Evolutionary conservation across 1,284 basidiomycete species (phyloP).

Genomic region (Melampsora larici-populina): DNA sequence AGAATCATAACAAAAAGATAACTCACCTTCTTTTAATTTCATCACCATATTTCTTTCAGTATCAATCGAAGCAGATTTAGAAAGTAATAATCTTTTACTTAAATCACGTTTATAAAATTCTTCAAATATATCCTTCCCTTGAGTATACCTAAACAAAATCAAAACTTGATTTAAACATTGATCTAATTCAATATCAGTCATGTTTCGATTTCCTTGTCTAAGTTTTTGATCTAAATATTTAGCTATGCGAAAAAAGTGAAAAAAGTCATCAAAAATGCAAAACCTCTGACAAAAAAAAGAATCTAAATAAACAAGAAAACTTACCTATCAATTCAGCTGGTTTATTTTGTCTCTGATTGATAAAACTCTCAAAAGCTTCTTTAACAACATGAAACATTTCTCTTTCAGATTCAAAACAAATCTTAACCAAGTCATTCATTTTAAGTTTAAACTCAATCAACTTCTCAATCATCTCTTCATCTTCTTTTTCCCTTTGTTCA

Average conservation of each 20-base stretch:
- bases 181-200: slow-evolving; percentile 69
- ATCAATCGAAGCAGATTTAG: slow-evolving; percentile 82
- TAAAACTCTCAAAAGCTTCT: slow-evolving; percentile 75
- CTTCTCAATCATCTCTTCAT: slow-evolving; percentile 17
- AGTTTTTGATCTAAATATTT: slow-evolving; percentile 82
- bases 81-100: slow-evolving; percentile 80
- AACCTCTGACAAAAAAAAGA: background rate
- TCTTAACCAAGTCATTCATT: slow-evolving; percentile 12
- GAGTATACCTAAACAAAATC: slow-evolving; percentile 78
- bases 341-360: slow-evolving; percentile 76
- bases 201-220: slow-evolving; percentile 74
- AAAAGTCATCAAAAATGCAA: slow-evolving; percentile 5
- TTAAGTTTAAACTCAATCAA: slow-evolving; percentile 21
- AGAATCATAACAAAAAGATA: background rate
- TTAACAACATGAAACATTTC: slow-evolving; percentile 56
- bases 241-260: slow-evolving; percentile 57
- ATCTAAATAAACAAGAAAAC: slow-evolving; percentile 25
- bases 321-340: slow-evolving; percentile 82
- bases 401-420: slow-evolving; percentile 44
- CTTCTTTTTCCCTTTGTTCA: slow-evolving; percentile 8
- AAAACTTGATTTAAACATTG: slow-evolving; percentile 71
- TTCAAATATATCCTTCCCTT: slow-evolving; percentile 66
- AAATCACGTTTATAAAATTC: slow-evolving; percentile 88
- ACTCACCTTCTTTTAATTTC: slow-evolving; percentile 77
- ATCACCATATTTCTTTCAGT: slow-evolving; percentile 84